Percentiles rank a stretch among this genome's conserved stretches.
Evolutionary conservation across 225 moss, liverwort and hornwort genomes (phyloP).

Genomic region (Bryum argenteum): DNA sequence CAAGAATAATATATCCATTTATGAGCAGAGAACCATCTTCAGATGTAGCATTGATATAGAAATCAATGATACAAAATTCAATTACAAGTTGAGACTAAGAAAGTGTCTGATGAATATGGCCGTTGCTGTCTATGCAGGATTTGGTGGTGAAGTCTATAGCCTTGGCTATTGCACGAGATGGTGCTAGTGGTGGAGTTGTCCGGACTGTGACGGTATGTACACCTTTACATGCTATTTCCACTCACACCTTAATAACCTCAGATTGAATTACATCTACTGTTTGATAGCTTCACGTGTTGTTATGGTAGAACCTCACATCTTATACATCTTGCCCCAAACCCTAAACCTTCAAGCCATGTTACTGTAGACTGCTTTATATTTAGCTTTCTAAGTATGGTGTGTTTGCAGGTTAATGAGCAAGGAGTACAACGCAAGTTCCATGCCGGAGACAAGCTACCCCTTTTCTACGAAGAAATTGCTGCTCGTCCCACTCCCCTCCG

Average conservation of each 20-base stretch:
- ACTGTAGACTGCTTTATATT: not conserved
- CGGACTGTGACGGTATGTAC: conserved; percentile 83
- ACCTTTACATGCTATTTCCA: not conserved
- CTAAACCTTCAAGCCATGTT: not conserved
- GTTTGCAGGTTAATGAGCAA: conserved; percentile 69
- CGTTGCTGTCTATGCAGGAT: conserved; percentile 49
- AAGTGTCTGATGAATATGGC: too few species aligned
- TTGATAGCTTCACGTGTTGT: too few species aligned
- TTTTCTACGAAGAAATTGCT: conserved; percentile 87
- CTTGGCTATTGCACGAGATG: conserved; percentile 96
- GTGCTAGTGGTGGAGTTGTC: conserved; percentile 96
- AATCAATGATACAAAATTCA: too few species aligned
- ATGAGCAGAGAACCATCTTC: not conserved
- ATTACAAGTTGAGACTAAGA: too few species aligned
- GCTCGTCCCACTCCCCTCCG: conserved; percentile 43
- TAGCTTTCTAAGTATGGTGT: conserved; percentile 11
- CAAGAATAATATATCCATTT: not conserved
- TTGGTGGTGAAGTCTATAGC: conserved; percentile 96
- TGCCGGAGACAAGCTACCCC: conserved; percentile 88
- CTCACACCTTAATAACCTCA: too few species aligned
- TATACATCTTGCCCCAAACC: too few species aligned
- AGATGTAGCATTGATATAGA: too few species aligned
- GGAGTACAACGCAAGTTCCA: conserved; percentile 86
- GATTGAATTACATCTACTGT: too few species aligned
- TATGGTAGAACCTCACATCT: too few species aligned